These are phyloP conservation scores for Discostella stelligera DNA, from an alignment of 352 stramenopile genomes.

Conservation along the genomic window DNA sequence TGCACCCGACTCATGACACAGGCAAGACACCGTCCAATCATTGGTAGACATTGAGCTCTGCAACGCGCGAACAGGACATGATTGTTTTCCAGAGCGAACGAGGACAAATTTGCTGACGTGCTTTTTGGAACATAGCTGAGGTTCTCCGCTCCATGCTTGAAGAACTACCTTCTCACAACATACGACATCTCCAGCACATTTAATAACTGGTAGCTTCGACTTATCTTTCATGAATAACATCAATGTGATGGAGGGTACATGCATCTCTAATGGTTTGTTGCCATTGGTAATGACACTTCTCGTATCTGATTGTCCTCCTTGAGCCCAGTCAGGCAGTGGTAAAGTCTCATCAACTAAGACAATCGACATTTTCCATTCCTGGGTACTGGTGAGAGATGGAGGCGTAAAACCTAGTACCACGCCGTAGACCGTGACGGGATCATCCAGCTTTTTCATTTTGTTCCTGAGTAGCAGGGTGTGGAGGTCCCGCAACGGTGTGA, in stretches of 20 bases:
- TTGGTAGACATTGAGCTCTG: conserved; percentile 22
- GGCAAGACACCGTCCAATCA: conserved; percentile 41
- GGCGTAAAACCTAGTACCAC: conserved; percentile 62
- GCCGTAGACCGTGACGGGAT: conserved; percentile 50
- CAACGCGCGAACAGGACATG: conserved; percentile 18
- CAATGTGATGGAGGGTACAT: conserved; percentile 54
- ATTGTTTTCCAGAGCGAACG: conserved; percentile 5
- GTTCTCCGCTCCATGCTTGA: conserved; percentile 41
- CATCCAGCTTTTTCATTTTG: conserved; percentile 26
- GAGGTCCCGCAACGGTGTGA: conserved; percentile 20
- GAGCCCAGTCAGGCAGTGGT: conserved; percentile 12
- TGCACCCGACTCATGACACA: conserved; percentile 15
- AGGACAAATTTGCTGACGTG: conserved; percentile 30
- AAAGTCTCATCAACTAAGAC: conserved; percentile 61
- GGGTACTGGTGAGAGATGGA: conserved; percentile 46
- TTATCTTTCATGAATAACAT: conserved; percentile 62
- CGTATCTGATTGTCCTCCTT: not conserved
- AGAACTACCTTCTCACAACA: conserved; percentile 47
- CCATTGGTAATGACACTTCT: not conserved
- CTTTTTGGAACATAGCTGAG: conserved; percentile 35
- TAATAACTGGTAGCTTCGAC: conserved; percentile 51
- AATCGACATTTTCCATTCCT: conserved; percentile 63
- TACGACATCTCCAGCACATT: conserved; percentile 64
- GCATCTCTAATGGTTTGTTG: conserved; percentile 10
- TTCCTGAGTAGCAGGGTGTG: conserved; percentile 23